Percentiles rank a stretch among this genome's conserved stretches.
phyloP scores from a whole-genome alignment of 2,329 filamentous ascomycete species.

The Remersonia thermophila region DNA sequence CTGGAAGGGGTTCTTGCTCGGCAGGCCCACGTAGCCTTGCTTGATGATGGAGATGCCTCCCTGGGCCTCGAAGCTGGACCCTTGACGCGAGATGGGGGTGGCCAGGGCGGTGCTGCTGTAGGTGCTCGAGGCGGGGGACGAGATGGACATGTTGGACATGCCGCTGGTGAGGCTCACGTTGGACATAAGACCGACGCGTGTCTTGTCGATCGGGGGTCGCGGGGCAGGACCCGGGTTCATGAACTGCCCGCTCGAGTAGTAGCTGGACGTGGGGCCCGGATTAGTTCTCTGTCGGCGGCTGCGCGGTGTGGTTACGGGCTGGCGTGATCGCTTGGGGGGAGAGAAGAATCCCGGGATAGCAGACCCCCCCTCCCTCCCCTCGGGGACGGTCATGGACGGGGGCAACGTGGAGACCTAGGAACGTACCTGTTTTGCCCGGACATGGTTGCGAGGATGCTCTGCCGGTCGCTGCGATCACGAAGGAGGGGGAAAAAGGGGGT shows the following conservation, averaged over 20 bases:
- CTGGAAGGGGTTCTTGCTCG: conserved; percentile 68
- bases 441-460: too few species aligned
- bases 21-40: conserved; percentile 39
- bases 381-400: too few species aligned
- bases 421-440: background rate
- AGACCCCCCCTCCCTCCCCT: background rate
- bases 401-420: too few species aligned
- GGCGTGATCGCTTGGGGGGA: too few species aligned
- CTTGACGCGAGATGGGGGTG: conserved; percentile 53
- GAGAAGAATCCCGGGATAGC: too few species aligned
- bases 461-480: background rate
- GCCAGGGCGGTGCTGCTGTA: conserved; percentile 63
- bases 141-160: conserved; percentile 65
- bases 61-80: conserved; percentile 43
- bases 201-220: conserved; percentile 72
- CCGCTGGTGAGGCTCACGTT: conserved; percentile 49
- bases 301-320: too few species aligned
- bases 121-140: conserved; percentile 45
- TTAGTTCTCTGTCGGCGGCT: background rate
- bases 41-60: conserved; percentile 65
- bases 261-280: conserved; percentile 20
- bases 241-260: conserved; percentile 57
- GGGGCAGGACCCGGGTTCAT: conserved; percentile 97
- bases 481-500: background rate
- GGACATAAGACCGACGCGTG: conserved; percentile 68